Base-by-base conservation (phyloP, 106 monocot genomes). In the Dioscorea zingiberensis region DNA sequence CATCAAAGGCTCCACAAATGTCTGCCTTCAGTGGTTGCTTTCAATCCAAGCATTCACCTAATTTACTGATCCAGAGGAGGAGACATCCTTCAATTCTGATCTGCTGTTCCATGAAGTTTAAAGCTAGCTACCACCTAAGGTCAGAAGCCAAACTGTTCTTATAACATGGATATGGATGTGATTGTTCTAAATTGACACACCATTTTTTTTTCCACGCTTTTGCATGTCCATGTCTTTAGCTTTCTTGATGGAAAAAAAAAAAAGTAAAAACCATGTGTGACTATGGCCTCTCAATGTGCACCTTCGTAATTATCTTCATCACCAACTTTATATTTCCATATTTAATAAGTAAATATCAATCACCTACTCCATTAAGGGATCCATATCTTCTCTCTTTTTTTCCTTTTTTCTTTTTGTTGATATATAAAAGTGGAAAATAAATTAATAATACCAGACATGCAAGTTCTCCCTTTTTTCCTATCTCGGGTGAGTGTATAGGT, bases 281-380 rank as follows among this genome's bases (percentile, higher is more conserved):
- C 51, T 51, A 51, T 51, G 51, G 51, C 51, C 51, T 51, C 51
- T 51, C 0, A 51, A 51, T 51, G 51, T 51, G 51, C 51, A 51
- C 51, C 19, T 51, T 51, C 4, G 15, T 51, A n/a, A n/a, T n/a
- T 51, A 51, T 51, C 51, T 19, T 19, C 19, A 19, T 13, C 15
- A 51, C 51, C 38, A 38, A 38, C 38, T 38, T 38, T 38, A 38
- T 30, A 38, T 2, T 38, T 38, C 38, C 10, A 38, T 38, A 8
- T 51, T 51, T 51, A 16, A 51, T 51, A 13, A 19, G 10, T 6
- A 38, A 30, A 3, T 3, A 30, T 18, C 3, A 19, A 51, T 51
- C 51, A 51, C 51, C 51, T 51, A 13, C 18, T 51, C 19, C 2
- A 18, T 18, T 18, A 51, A 51, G 15, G 51, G 51, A 13, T 51